Evolutionary conservation across 257 asterid genomes (phyloP).

Genomic region (Petrea volubilis): DNA sequence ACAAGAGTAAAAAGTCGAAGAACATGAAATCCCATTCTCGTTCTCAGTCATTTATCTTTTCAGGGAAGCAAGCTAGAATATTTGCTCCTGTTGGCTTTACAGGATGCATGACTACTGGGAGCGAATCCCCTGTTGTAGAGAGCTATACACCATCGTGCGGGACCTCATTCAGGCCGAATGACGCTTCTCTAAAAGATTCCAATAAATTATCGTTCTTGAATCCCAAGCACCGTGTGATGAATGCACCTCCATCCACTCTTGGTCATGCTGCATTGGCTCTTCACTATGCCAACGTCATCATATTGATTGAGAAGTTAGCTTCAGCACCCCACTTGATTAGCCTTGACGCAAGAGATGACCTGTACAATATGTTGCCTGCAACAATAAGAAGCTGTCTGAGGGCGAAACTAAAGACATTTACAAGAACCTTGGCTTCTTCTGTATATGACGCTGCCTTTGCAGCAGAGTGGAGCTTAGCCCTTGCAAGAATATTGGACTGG

Average conservation of each 20-base stretch:
- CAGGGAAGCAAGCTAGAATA: constrained; percentile 43
- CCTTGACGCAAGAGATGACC: constrained; percentile 75
- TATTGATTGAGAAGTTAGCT: constrained; percentile 72
- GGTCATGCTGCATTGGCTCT: constrained; percentile 77
- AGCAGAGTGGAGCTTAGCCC: constrained; percentile 65
- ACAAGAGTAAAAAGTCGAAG: constrained; percentile 45
- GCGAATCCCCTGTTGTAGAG: constrained; percentile 63
- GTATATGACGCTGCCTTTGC: constrained; percentile 61
- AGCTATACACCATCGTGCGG: constrained; percentile 47
- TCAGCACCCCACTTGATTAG: constrained; percentile 70
- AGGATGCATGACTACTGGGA: constrained; percentile 71
- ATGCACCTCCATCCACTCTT: constrained; percentile 60
- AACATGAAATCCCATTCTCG: constrained; percentile 39
- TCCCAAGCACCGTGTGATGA: constrained; percentile 38
- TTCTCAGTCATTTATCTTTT: constrained; percentile 39
- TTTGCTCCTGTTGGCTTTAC: constrained; percentile 57
- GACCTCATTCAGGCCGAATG: constrained; percentile 35
- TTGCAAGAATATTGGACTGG: constrained; percentile 74
- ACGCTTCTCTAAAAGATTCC: constrained; percentile 28
- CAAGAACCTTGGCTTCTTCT: constrained; percentile 41
- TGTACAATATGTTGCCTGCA: constrained; percentile 71
- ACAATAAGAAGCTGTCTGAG: constrained; percentile 63
- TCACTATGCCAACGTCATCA: constrained; percentile 77
- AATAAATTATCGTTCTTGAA: constrained; percentile 34
- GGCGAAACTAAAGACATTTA: constrained; percentile 53